phyloP scores from a whole-genome alignment of 78 protist genomes.

The Anaeramoeba flamelloides region DNA sequence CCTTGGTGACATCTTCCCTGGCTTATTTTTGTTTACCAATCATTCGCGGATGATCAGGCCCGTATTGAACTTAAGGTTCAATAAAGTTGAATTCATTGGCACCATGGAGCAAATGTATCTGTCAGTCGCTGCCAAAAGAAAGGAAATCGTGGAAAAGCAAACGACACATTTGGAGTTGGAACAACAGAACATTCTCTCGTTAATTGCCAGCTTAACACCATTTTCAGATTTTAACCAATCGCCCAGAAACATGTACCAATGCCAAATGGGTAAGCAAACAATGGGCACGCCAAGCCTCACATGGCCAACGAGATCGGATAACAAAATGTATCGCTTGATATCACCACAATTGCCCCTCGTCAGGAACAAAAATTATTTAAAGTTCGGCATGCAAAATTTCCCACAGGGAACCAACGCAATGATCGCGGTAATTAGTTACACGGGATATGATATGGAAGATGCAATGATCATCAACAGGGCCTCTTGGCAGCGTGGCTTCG shows the following conservation, averaged over 20 bases:
- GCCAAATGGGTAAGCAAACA: constrained; percentile 81
- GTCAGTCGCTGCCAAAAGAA: too few relatives aligned
- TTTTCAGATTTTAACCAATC: constrained; percentile 86
- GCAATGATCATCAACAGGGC: constrained; percentile 76
- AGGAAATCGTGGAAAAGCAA: too few relatives aligned
- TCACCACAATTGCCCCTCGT: constrained; percentile 63
- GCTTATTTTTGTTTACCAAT: constrained; percentile 43
- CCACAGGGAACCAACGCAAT: constrained; percentile 90
- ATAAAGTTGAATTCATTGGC: constrained; percentile 60
- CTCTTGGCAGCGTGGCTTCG: constrained; percentile 82
- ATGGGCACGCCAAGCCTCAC: constrained; percentile 78
- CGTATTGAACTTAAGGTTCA: constrained; percentile 36
- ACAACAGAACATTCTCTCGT: constrained; percentile 55
- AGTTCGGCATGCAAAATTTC: constrained; percentile 61
- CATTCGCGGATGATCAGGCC: constrained; percentile 77
- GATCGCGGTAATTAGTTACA: constrained; percentile 88
- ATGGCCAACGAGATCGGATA: constrained; percentile 65
- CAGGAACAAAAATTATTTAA: constrained; percentile 15
- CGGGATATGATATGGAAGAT: constrained; percentile 83
- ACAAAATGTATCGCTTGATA: constrained; percentile 68
- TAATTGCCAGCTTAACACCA: constrained; percentile 85
- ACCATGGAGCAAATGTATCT: constrained; percentile 88
- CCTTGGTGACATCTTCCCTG: constrained; percentile 19
- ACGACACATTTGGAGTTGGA: constrained; percentile 44
- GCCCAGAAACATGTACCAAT: constrained; percentile 97